phyloP scores from a whole-genome alignment of 169 alveolate genomes.

The Toxoplasma gondii region DNA sequence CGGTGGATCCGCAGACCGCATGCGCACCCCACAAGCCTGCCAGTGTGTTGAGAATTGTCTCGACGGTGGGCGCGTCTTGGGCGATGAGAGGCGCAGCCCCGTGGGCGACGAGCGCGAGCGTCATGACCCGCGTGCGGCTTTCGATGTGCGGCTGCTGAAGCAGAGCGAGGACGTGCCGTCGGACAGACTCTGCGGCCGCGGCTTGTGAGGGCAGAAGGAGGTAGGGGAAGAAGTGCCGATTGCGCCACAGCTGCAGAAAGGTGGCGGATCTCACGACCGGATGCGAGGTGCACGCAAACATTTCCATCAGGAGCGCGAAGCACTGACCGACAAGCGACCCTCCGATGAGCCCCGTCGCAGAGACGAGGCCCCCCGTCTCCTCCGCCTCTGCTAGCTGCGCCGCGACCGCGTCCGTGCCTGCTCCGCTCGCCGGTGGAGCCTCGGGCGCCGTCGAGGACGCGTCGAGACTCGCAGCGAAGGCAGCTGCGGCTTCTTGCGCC shows the following conservation, averaged over 20 bases:
- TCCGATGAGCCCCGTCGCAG: not conserved
- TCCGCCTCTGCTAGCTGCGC: not conserved
- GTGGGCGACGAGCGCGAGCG: not conserved
- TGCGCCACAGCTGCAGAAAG: not conserved
- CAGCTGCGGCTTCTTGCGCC: slow-evolving; percentile 4
- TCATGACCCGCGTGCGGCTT: not conserved
- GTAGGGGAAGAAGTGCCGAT: not conserved
- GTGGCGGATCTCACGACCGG: not conserved
- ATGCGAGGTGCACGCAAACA: slow-evolving; percentile 7
- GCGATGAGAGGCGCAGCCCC: not conserved
- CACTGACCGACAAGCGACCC: slow-evolving; percentile 19
- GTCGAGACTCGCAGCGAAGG: not conserved
- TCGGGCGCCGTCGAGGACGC: not conserved
- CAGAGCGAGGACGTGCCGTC: not conserved
- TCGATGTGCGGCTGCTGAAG: not conserved
- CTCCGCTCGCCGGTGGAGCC: not conserved
- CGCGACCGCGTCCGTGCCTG: not conserved
- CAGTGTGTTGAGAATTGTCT: not conserved
- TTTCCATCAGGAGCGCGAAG: slow-evolving; percentile 5
- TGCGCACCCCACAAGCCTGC: not conserved
- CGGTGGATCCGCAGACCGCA: not conserved
- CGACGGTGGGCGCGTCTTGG: not conserved
- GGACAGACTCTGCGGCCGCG: not conserved
- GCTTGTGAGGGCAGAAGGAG: slow-evolving; percentile 25
- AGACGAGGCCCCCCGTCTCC: not conserved